Conservation (phyloP, 805 yeast species). For the Spathaspora boniae region DNA sequence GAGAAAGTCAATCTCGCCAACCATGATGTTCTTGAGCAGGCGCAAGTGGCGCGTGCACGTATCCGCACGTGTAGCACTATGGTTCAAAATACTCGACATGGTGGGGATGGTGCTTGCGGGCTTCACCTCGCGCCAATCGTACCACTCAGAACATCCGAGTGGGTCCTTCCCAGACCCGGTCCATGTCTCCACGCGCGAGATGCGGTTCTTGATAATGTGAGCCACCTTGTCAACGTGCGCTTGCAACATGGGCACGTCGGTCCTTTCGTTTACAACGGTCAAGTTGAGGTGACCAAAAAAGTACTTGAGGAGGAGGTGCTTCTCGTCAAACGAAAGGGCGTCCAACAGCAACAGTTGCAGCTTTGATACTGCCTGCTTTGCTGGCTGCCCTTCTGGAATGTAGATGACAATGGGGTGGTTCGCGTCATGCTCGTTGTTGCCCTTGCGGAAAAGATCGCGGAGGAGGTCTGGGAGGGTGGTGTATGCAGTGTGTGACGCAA, state of each 20-base stretch:
- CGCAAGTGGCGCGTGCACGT: constrained; percentile 15
- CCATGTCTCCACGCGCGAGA: constrained; percentile 41
- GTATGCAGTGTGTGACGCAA: too few species aligned
- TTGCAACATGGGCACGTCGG: not conserved
- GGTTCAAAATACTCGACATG: constrained; percentile 30
- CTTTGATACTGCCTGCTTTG: constrained; percentile 1
- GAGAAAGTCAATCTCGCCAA: constrained; percentile 29
- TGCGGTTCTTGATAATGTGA: constrained; percentile 23
- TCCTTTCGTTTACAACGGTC: constrained; percentile 15
- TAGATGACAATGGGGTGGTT: constrained; percentile 30
- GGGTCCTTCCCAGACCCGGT: constrained; percentile 32
- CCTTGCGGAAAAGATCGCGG: constrained; percentile 27
- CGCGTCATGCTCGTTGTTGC: constrained; percentile 33
- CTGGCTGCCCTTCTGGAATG: constrained; percentile 8
- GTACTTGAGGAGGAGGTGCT: constrained; percentile 29
- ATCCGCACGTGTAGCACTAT: constrained; percentile 23
- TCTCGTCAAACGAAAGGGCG: constrained; percentile 22
- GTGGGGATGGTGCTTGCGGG: constrained; percentile 28
- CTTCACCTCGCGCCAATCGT: constrained; percentile 8
- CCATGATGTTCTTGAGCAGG: constrained; percentile 21
- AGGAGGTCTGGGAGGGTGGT: too few species aligned
- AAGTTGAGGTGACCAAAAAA: constrained; percentile 37
- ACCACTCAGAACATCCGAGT: too few species aligned
- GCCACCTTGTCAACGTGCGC: not conserved
- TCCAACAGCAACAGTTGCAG: constrained; percentile 17